Evolutionary conservation across 768 basidiomycete genomes (phyloP).

Genomic region (Lactarius indigo): DNA sequence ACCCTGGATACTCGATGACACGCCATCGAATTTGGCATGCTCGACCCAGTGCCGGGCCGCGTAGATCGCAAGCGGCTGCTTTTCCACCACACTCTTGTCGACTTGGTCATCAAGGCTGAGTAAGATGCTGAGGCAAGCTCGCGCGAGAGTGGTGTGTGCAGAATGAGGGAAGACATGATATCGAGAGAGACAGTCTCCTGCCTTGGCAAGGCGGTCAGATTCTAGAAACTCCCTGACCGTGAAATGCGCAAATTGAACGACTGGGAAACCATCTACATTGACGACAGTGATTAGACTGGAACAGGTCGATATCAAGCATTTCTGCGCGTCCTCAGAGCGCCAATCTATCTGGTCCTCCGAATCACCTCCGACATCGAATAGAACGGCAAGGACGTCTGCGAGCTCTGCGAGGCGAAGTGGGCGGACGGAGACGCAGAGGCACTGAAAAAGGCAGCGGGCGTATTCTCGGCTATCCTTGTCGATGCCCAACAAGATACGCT

Average conservation of each 20-base stretch:
- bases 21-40: not conserved
- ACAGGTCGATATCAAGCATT: not conserved
- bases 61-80: constrained; percentile 2
- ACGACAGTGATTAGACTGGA: not conserved
- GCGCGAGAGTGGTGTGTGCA: constrained; percentile 4
- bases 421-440: not conserved
- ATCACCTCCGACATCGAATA: not conserved
- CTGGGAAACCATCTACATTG: not conserved
- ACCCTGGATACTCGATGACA: not conserved
- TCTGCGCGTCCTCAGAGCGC: not conserved
- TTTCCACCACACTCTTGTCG: not conserved
- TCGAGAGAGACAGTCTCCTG: not conserved
- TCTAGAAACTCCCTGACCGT: constrained; percentile 13
- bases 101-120: not conserved
- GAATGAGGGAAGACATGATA: not conserved
- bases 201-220: not conserved
- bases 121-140: constrained; percentile 1
- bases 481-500: not conserved
- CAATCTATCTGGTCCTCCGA: not conserved
- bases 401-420: constrained; percentile 10
- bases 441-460: not conserved
- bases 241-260: constrained; percentile 9
- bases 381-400: not conserved
- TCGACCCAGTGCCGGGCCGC: constrained; percentile 10
- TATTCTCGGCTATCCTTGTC: not conserved